Base-by-base conservation (phyloP, 192 early-diverging fungal genomes). In the Dissophora ornata region DNA sequence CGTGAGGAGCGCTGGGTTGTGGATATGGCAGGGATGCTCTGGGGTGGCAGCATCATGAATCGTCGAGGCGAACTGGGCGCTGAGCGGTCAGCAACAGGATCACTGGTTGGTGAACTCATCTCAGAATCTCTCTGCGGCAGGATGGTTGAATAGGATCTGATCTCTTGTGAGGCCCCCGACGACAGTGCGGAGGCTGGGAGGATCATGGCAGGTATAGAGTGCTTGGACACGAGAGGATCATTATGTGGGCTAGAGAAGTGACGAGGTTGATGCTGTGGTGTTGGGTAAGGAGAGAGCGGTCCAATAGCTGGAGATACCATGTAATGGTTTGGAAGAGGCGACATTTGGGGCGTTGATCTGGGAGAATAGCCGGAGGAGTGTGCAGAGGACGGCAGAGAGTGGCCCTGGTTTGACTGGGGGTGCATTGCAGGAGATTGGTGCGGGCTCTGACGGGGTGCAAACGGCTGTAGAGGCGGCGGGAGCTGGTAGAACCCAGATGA, bases 361-460 rank as follows among this genome's bases (percentile, higher is more conserved):
- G 71, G 71, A 10, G 71, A 75, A 25, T 59, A 66, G 13, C 57
- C 63, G 42, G 38, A 60, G 33, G 48, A 42, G 16, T 51, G 49
- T 36, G 52, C 11, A 7, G 57, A 46, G 16, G 68, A 53, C 12
- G 58, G 49, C 12, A 60, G 30, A 3, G 52, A 30, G 12, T 62
- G 59, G 29, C 50, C 48, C 18, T 70, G 68, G 16, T 29, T 58
- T 38, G 71, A 60, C 7, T 56, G 64, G 24, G 73, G 73, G 15
- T 67, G 73, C 15, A 67, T 77, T n/a, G 65, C 73, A 13, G 73
- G 73, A 4, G 73, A 67, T 4, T 64, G 65, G 25, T 77, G 64
- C 4, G 62, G 57, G 13, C 71, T 63, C 16, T 56, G 41, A 12
- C 62, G 62, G 3, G 50, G 63, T 0, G 28, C 53, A 28, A 61